phyloP scores from a whole-genome alignment of 768 basidiomycete species.

The Boletus reticuloceps region DNA sequence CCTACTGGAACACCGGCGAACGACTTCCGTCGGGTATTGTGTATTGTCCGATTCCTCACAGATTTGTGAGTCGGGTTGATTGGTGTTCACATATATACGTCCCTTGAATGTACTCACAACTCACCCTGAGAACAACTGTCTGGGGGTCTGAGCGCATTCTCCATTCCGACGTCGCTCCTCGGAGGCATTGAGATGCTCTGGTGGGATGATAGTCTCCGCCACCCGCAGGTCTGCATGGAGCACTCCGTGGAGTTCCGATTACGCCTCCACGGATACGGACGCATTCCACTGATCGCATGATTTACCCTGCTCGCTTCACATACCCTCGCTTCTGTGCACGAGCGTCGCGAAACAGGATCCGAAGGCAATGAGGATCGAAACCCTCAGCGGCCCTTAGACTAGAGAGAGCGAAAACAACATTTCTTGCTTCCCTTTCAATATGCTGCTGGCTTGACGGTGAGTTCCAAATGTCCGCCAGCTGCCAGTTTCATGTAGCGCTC shows the following conservation, averaged over 20 bases:
- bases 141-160: neutral
- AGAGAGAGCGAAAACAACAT: slow-evolving; percentile 4
- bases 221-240: neutral
- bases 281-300: slow-evolving; percentile 9
- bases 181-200: neutral
- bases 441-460: slow-evolving; percentile 1
- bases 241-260: slow-evolving; percentile 25
- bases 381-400: slow-evolving; percentile 8
- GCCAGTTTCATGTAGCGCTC: slow-evolving; percentile 14
- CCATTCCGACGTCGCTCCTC: neutral
- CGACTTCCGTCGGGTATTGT: slow-evolving; percentile 6
- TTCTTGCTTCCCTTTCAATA: neutral
- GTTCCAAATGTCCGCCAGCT: neutral
- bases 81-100: slow-evolving; percentile 2
- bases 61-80: neutral
- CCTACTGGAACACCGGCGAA: slow-evolving; percentile 3
- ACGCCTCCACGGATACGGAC: slow-evolving; percentile 6
- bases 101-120: neutral
- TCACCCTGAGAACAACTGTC: neutral
- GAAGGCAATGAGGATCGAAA: slow-evolving; percentile 19
- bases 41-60: slow-evolving; percentile 6
- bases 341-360: slow-evolving; percentile 21
- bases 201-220: slow-evolving; percentile 1
- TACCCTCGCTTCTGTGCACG: slow-evolving; percentile 16
- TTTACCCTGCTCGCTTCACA: slow-evolving; percentile 14